A percentile compares a stretch with the other conserved stretches of the same genome.
Evolutionary conservation across 2,329 filamentous ascomycete species (phyloP).

Genomic region (Colletotrichum lindemuthianum): DNA sequence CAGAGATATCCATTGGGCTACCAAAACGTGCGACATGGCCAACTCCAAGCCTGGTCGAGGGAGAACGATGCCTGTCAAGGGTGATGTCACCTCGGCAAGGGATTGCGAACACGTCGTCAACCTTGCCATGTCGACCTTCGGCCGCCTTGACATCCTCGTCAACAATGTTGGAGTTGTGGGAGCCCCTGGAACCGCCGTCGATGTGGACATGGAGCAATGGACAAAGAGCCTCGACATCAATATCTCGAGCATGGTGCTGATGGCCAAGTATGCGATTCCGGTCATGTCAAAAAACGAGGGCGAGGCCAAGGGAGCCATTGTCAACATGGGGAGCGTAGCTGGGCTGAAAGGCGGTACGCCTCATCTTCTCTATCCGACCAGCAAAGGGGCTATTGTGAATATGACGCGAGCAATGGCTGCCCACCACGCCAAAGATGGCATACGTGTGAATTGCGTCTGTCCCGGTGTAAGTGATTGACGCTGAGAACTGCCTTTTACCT

Average conservation of each 20-base stretch:
- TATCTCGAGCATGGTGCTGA: slow-evolving; percentile 37
- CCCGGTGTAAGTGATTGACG: slow-evolving; percentile 52
- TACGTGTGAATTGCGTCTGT: slow-evolving; percentile 49
- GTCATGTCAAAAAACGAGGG: slow-evolving; percentile 54
- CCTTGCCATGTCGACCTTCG: slow-evolving; percentile 58
- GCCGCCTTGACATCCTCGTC: slow-evolving; percentile 69
- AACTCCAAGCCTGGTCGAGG: slow-evolving; percentile 49
- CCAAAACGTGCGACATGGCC: slow-evolving; percentile 65
- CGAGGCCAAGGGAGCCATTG: slow-evolving; percentile 59
- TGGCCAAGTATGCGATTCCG: slow-evolving; percentile 35
- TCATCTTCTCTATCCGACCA: slow-evolving; percentile 51
- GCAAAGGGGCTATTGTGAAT: slow-evolving; percentile 54
- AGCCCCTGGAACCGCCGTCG: slow-evolving; percentile 66
- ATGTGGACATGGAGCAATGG: slow-evolving; percentile 69
- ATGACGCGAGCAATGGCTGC: slow-evolving; percentile 58
- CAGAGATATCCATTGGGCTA: slow-evolving; percentile 57
- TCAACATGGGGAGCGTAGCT: slow-evolving; percentile 72
- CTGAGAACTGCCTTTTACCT: background rate
- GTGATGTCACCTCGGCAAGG: slow-evolving; percentile 63
- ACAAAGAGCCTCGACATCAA: slow-evolving; percentile 59
- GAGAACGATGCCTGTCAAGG: slow-evolving; percentile 53
- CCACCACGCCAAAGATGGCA: slow-evolving; percentile 48
- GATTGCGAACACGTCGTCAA: slow-evolving; percentile 60
- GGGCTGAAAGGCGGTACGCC: slow-evolving; percentile 57
- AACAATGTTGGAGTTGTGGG: slow-evolving; percentile 74